Conservation (phyloP, 371 early-diverging fungal genomes). For the Mortierella sp. region DNA sequence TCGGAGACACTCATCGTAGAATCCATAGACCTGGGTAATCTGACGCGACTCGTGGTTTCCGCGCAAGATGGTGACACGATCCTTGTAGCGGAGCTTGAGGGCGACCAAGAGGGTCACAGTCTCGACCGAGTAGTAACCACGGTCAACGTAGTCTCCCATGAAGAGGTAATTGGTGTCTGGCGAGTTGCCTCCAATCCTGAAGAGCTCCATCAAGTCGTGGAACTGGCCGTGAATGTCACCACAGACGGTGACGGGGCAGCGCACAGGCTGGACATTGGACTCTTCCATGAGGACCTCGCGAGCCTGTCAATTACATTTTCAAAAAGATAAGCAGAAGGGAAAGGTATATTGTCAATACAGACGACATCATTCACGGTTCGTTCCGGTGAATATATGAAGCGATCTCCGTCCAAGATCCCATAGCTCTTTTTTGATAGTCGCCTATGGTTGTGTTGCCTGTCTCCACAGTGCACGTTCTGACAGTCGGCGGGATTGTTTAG, state of each 20-base stretch:
- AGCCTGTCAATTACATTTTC: slow-evolving; percentile 70
- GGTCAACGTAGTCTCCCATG: slow-evolving; percentile 99
- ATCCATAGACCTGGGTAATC: slow-evolving; percentile 99
- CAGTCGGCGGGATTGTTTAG: neutral
- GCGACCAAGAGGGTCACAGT: slow-evolving; percentile 97
- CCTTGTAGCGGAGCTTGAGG: slow-evolving; percentile 94
- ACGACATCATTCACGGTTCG: neutral
- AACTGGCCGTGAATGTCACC: slow-evolving; percentile 99
- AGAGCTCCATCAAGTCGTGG: slow-evolving; percentile 98
- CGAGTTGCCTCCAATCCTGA: slow-evolving; percentile 97
- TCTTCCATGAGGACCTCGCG: slow-evolving; percentile 97
- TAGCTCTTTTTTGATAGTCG: neutral
- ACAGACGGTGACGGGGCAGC: slow-evolving; percentile 97
- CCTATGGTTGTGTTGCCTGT: neutral
- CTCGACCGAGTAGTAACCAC: slow-evolving; percentile 99
- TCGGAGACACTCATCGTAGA: slow-evolving; percentile 99
- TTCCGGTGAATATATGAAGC: neutral
- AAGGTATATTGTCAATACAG: neutral
- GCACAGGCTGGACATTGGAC: slow-evolving; percentile 95
- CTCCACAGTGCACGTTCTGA: neutral
- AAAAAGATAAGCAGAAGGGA: neutral
- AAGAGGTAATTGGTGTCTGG: slow-evolving; percentile 99
- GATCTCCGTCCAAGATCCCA: neutral
- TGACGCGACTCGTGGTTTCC: slow-evolving; percentile 99
- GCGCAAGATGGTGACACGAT: slow-evolving; percentile 97